Percentiles rank a stretch among this genome's conserved stretches.
These are phyloP conservation scores for Sequoia sempervirens DNA, from an alignment of 75 land plant species.

Conservation along the genomic window DNA sequence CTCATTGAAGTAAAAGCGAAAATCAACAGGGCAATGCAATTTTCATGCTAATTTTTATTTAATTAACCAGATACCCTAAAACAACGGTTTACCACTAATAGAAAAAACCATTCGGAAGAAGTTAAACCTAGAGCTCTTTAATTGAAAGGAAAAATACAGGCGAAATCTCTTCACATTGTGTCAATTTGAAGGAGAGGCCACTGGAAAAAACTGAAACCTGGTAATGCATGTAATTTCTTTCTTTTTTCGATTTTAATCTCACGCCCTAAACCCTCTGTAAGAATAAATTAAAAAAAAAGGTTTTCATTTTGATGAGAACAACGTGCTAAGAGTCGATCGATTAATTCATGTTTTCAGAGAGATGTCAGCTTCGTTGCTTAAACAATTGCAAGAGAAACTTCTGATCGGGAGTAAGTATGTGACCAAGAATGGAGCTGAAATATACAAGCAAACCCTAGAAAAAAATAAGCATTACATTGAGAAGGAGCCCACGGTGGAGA, in stretches of 20 bases:
- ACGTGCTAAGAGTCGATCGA: neutral
- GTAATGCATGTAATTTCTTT: neutral
- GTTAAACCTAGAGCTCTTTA: neutral
- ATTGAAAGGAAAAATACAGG: neutral
- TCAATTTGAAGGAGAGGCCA: neutral
- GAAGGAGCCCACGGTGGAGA: constrained; percentile 37
- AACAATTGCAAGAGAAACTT: constrained; percentile 23
- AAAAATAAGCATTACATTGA: constrained; percentile 48
- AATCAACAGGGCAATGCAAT: no score
- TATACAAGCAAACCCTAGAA: constrained; percentile 38
- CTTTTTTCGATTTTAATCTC: neutral
- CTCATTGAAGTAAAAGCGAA: no score
- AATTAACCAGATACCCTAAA: no score
- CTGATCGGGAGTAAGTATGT: constrained; percentile 16
- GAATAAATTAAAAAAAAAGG: no score
- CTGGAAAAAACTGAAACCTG: neutral
- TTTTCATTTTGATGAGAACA: neutral
- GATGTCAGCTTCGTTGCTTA: constrained; percentile 25
- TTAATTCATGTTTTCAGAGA: constrained; percentile 4
- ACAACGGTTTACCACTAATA: no score
- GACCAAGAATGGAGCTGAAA: constrained; percentile 28
- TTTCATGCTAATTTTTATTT: no score
- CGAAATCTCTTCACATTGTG: neutral
- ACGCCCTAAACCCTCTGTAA: no score
- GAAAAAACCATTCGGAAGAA: no score